A percentile compares a stretch with the other conserved stretches of the same genome.
These are phyloP conservation scores for Persicaria tinctoria DNA, from an alignment of 148 eudicot genomes.

Conservation along the genomic window DNA sequence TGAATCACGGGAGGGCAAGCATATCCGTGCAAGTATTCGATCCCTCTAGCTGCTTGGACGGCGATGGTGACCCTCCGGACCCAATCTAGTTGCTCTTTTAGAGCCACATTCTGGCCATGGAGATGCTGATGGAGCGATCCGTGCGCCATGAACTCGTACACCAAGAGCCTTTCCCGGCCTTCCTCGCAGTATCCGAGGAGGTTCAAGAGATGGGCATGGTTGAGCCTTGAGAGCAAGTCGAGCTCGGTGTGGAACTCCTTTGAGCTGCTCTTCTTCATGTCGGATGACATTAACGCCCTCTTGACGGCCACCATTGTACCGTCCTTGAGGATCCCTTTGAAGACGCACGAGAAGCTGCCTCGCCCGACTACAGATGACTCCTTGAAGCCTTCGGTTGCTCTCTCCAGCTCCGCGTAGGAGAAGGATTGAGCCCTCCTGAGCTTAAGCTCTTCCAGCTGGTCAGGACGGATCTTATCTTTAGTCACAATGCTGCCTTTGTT, in stretches of 20 bases:
- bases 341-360: conserved; percentile 95
- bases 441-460: conserved; percentile 59
- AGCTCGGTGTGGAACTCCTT: conserved; percentile 88
- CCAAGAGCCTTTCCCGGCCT: conserved; percentile 77
- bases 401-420: conserved; percentile 67
- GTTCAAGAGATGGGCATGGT: conserved; percentile 86
- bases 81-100: conserved; percentile 78
- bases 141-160: conserved; percentile 94
- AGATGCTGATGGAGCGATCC: conserved; percentile 88
- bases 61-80: conserved; percentile 83
- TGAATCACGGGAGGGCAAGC: conserved; percentile 98
- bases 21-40: conserved; percentile 90
- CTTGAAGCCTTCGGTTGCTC: conserved; percentile 66
- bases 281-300: conserved; percentile 69
- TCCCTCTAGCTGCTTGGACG: conserved; percentile 94
- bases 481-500: conserved; percentile 26
- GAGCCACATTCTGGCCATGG: conserved; percentile 51
- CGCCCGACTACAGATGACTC: conserved; percentile 83
- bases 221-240: conserved; percentile 68
- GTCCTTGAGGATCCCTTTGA: conserved; percentile 71
- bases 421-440: conserved; percentile 65
- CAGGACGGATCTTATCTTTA: conserved; percentile 47
- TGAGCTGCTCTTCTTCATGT: conserved; percentile 74
- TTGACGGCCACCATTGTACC: conserved; percentile 84
- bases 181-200: conserved; percentile 94